Evolutionary conservation across 2,329 filamentous ascomycete species (phyloP), one percentile per base, ranked within the genome.

Genomic region (Penicillium italicum): DNA sequence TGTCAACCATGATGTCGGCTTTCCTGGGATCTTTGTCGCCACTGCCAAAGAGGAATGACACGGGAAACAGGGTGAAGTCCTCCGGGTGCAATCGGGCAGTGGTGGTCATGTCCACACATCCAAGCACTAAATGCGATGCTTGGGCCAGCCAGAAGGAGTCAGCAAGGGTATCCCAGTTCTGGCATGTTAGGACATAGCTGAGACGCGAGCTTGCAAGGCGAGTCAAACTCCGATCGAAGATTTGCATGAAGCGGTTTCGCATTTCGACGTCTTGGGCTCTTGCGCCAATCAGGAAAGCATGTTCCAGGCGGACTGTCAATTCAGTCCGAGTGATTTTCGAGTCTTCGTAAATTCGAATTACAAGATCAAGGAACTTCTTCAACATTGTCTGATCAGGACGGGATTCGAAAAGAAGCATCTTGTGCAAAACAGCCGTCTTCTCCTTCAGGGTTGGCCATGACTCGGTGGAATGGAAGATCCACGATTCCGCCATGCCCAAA

Each of bases 121-220:
- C 92, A 61, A 99, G 85, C 53, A 99, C 84, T 38, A 99, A 80
- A 67, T 99, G 94, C 18, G 91, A 91, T 33, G 95, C 93, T 74
- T 99, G 94, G 38, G 91, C 88, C 47, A 99, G 79, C 95, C 95
- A 99, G 77, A 96, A 99, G 1, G 90, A 96, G 65, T 99, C 94
- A 2, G 86, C 86, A 45, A 99, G 80, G 0, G 90, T 95, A 70
- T 97, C 93, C 94, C 94, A 99, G 66, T 97, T 97, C 71, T 99
- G 95, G 24, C 89, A 88, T 0, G 86, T 87, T 53, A 99, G 83
- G 4, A 97, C 88, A 74, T 97, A 97, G 57, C 88, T 88, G 37
- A 99, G 80, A 36, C 95, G 87, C 55, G 90, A 90, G 67, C 89
- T 95, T 0, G 92, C 93, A 8, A 91, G 91, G 68, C 92, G 90